Evolutionary conservation across 2,329 filamentous ascomycete species (phyloP).

Genomic region (Hymenoscyphus repandus): DNA sequence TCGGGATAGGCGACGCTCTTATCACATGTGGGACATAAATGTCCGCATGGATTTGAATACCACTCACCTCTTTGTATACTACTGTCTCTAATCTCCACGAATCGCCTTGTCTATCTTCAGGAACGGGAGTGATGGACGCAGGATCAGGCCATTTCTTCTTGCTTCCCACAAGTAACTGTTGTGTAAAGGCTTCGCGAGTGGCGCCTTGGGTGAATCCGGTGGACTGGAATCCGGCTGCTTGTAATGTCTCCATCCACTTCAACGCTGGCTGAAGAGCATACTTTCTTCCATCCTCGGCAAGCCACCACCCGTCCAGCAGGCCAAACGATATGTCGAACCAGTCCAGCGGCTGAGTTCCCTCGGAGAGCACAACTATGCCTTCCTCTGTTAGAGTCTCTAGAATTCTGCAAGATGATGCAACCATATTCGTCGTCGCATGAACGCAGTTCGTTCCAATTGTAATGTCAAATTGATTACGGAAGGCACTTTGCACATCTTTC

Average conservation of each 20-base stretch:
- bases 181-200: not conserved
- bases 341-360: constrained; percentile 15
- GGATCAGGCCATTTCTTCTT: not conserved
- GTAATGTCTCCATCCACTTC: constrained; percentile 6
- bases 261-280: constrained; percentile 9
- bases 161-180: not conserved
- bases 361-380: constrained; percentile 16
- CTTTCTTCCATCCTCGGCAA: constrained; percentile 15
- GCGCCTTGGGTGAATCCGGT: not conserved
- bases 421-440: constrained; percentile 15
- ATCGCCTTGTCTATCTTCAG: not conserved
- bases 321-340: constrained; percentile 24
- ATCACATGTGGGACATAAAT: not conserved
- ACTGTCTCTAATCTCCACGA: not conserved
- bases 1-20: not conserved
- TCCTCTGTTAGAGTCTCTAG: constrained; percentile 6
- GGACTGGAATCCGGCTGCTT: not conserved
- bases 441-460: constrained; percentile 19
- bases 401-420: constrained; percentile 4
- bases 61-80: not conserved
- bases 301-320: constrained; percentile 24
- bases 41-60: not conserved
- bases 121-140: not conserved
- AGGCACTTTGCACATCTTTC: not conserved
- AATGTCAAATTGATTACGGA: constrained; percentile 11